Base-by-base conservation (phyloP, 352 stramenopile species). In the Phytophthora parvispora region DNA sequence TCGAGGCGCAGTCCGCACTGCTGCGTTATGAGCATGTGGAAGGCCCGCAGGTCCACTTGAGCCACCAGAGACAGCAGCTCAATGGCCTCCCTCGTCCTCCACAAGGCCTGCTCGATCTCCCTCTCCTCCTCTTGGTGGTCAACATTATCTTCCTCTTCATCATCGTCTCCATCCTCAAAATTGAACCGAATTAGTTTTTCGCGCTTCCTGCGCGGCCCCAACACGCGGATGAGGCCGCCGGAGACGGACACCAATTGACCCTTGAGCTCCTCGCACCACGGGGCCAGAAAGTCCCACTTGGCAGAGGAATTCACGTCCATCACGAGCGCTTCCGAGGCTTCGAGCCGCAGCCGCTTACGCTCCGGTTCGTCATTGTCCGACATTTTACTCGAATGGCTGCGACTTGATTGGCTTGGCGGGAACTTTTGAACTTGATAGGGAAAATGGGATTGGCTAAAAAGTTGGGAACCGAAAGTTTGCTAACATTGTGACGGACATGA, bases 21-120 rank as follows among this genome's bases (percentile, higher is more conserved):
- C 9, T 69, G 29, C 12, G 62, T 64, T 50, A 67, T 53, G 7
- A 69, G 52, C 52, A 69, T 58, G 27, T 69, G 32, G 32, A 69
- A 69, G 12, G 52, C 62, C 45, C 27, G 18, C 15, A n/a, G 34
- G 49, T 69, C 62, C 52, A 69, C 53, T 38, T 48, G 27, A 12
- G 40, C 52, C 43, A 69, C 62, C 12, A 69, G 62, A 2, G 62
- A 47, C 52, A 69, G 15, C 32, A 69, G 34, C 15, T 69, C 52
- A 8, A 69, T 52, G 12, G 53, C 62, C 25, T 69, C 62, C 40
- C 53, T 50, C n/a, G 45, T 69, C 29, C 47, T 52, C 32, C 43
- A 58, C 20, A 62, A 16, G 34, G 27, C 25, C 9, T 45, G 6
- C 22, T 62, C 42, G 8, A 62, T 53, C 28, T 63, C 52, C 45